Conservation (phyloP, 306 rosid genomes). For the Cucumis cinereus region DNA sequence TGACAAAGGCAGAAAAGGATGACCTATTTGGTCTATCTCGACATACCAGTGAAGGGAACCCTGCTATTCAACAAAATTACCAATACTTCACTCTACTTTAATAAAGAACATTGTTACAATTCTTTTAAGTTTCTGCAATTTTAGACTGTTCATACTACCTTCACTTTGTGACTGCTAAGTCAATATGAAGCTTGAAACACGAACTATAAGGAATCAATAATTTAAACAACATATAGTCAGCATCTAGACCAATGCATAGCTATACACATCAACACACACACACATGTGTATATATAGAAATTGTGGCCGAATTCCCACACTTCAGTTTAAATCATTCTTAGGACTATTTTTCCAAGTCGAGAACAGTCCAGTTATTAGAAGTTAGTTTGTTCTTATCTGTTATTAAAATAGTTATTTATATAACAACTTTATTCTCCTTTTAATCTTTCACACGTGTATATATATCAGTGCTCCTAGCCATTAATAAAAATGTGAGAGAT, state of each 20-base stretch:
- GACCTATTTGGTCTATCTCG: slow-evolving; percentile 14
- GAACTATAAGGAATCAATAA: background rate
- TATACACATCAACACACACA: background rate
- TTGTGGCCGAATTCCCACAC: background rate
- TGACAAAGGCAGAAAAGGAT: slow-evolving; percentile 17
- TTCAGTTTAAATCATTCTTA: too few species aligned
- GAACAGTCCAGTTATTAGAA: background rate
- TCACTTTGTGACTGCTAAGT: background rate
- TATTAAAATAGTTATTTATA: too few species aligned
- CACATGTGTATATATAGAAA: too few species aligned
- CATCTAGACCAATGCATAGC: background rate
- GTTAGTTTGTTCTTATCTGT: too few species aligned
- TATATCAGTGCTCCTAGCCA: too few species aligned
- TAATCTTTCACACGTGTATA: too few species aligned
- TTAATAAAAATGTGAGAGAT: too few species aligned
- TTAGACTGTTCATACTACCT: background rate
- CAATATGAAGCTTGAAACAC: background rate
- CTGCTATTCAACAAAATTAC: slow-evolving; percentile 16
- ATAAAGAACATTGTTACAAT: background rate
- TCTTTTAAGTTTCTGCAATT: background rate
- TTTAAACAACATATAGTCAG: background rate
- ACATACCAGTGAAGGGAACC: slow-evolving; percentile 16
- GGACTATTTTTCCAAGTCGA: background rate
- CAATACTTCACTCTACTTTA: background rate
- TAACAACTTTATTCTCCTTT: too few species aligned